phyloP scores from a whole-genome alignment of 1,284 basidiomycete genomes.

The Bjerkandera adusta region DNA sequence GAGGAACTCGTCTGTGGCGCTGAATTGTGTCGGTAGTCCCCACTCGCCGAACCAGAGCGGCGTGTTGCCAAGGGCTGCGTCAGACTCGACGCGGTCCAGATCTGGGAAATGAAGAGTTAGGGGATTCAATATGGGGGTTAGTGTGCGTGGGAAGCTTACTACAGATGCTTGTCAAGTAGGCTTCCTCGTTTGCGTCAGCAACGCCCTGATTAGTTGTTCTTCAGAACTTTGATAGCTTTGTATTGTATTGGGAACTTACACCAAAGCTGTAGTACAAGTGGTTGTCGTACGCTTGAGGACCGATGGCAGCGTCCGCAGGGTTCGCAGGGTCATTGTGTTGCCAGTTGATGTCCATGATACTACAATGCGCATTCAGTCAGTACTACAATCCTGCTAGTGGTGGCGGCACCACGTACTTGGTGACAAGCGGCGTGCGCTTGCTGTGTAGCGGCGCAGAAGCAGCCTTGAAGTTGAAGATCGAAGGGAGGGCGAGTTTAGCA shows the following conservation, averaged over 20 bases:
- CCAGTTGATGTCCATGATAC: constrained; percentile 80
- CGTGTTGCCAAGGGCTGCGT: constrained; percentile 46
- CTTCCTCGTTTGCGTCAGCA: constrained; percentile 57
- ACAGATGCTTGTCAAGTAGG: constrained; percentile 68
- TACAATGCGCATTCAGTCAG: constrained; percentile 25
- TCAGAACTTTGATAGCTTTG: no score
- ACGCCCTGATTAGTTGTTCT: constrained; percentile 71
- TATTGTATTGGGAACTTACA: no score
- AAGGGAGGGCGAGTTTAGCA: constrained; percentile 30
- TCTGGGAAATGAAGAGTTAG: constrained; percentile 35
- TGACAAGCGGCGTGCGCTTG: constrained; percentile 38
- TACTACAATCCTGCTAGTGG: neutral
- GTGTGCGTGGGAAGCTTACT: constrained; percentile 43
- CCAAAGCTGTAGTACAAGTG: constrained; percentile 75
- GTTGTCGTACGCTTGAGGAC: constrained; percentile 74
- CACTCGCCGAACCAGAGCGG: constrained; percentile 62
- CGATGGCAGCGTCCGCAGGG: constrained; percentile 62
- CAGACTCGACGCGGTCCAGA: constrained; percentile 46
- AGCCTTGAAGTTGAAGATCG: constrained; percentile 27
- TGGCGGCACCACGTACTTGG: constrained; percentile 38
- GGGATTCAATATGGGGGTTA: neutral
- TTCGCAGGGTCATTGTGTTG: constrained; percentile 66
- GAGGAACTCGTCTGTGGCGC: constrained; percentile 61
- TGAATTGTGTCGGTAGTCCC: constrained; percentile 68
- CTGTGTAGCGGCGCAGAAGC: constrained; percentile 14